phyloP scores from a whole-genome alignment of 1,284 basidiomycete species.

The Boletus sp. region DNA sequence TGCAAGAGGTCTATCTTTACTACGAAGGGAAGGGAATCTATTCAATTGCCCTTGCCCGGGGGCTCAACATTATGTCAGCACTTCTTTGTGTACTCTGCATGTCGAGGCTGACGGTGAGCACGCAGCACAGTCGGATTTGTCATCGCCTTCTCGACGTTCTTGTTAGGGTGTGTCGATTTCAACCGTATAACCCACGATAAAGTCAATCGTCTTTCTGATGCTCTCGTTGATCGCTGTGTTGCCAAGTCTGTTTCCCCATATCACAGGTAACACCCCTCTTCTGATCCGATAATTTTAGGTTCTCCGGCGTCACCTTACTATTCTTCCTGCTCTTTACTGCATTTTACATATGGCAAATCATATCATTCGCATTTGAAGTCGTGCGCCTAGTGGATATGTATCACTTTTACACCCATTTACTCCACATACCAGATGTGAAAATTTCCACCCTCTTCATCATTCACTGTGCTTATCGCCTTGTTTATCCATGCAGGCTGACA shows the following conservation, averaged over 20 bases:
- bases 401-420: constrained; percentile 80
- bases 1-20: constrained; percentile 94
- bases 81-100: constrained; percentile 18
- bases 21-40: constrained; percentile 96
- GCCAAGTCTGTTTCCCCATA: constrained; percentile 57
- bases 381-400: constrained; percentile 88
- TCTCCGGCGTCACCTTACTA: constrained; percentile 80
- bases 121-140: constrained; percentile 94
- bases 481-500: constrained; percentile 68
- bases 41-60: constrained; percentile 86
- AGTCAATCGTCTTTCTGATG: constrained; percentile 69
- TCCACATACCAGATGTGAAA: constrained; percentile 79
- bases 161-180: constrained; percentile 95
- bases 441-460: constrained; percentile 28
- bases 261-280: background rate
- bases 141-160: constrained; percentile 94
- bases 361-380: constrained; percentile 63
- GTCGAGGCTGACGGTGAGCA: constrained; percentile 25
- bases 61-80: constrained; percentile 89
- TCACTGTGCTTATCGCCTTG: constrained; percentile 10
- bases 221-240: constrained; percentile 79
- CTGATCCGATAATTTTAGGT: constrained; percentile 44
- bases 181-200: constrained; percentile 65
- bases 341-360: constrained; percentile 79
- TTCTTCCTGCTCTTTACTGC: constrained; percentile 79